These are phyloP conservation scores for Aspergillus coremiiformis DNA, from an alignment of 495 filamentous ascomycete genomes.

Conservation along the genomic window DNA sequence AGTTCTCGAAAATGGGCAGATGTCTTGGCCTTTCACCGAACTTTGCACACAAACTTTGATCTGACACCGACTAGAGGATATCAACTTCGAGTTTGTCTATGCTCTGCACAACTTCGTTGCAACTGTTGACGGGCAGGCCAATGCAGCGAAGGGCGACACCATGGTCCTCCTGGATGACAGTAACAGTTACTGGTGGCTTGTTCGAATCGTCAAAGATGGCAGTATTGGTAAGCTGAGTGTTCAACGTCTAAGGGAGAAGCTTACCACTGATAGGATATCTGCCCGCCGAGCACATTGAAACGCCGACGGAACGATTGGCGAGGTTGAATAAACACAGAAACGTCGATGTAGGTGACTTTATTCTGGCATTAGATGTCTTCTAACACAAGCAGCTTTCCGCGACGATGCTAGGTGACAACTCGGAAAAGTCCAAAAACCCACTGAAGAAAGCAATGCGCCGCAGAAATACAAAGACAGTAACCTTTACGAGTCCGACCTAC, in stretches of 20 bases:
- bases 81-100: conserved; percentile 99
- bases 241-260: neutral
- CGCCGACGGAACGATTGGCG: conserved; percentile 88
- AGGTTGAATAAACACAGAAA: conserved; percentile 97
- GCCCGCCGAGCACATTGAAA: conserved; percentile 97
- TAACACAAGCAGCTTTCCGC: conserved; percentile 63
- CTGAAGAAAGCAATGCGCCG: conserved; percentile 85
- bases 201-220: conserved; percentile 91
- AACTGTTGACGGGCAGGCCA: conserved; percentile 96
- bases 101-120: conserved; percentile 96
- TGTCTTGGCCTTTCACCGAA: neutral
- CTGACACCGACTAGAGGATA: conserved; percentile 87
- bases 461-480: conserved; percentile 80
- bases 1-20: neutral
- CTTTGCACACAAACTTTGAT: neutral
- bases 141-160: conserved; percentile 95
- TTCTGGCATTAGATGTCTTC: neutral
- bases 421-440: conserved; percentile 81
- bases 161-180: conserved; percentile 99
- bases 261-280: conserved; percentile 64
- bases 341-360: conserved; percentile 66
- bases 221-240: conserved; percentile 68
- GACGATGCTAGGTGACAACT: conserved; percentile 88
- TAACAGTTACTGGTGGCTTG: conserved; percentile 99
- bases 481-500: conserved; percentile 79